Evolutionary conservation across 768 basidiomycete species (phyloP).

Genomic region (Solioccasus polychromus): DNA sequence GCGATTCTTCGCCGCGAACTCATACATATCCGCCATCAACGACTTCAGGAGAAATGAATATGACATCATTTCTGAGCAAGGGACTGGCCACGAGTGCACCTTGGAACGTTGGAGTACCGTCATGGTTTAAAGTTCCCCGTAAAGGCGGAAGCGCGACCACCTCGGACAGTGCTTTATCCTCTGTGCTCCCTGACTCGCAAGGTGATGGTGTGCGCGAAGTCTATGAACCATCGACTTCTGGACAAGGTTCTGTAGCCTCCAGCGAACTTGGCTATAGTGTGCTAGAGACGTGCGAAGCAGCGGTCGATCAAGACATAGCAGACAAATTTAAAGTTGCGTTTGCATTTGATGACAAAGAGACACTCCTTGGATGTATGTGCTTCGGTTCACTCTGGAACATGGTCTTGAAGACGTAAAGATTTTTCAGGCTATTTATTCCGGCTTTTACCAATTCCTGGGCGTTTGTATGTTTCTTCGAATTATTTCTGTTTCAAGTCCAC

Average conservation of each 20-base stretch:
- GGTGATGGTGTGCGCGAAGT: constrained; percentile 53
- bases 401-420: constrained; percentile 45
- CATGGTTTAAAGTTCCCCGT: constrained; percentile 60
- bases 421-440: constrained; percentile 90
- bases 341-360: constrained; percentile 87
- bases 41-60: constrained; percentile 46
- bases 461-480: constrained; percentile 88
- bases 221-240: constrained; percentile 33
- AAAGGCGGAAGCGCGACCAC: constrained; percentile 36
- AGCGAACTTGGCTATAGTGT: constrained; percentile 77
- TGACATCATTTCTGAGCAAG: constrained; percentile 38
- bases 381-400: background rate
- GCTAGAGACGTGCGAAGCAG: constrained; percentile 67
- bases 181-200: constrained; percentile 20
- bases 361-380: constrained; percentile 79
- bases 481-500: constrained; percentile 94
- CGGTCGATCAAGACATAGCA: constrained; percentile 56
- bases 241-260: constrained; percentile 30
- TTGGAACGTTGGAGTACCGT: constrained; percentile 70
- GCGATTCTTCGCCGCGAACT: constrained; percentile 35
- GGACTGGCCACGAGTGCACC: constrained; percentile 34
- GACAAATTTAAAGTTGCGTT: constrained; percentile 82
- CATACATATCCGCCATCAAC: constrained; percentile 84
- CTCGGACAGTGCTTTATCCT: constrained; percentile 24
- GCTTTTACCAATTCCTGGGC: constrained; percentile 84